Percentiles rank a stretch among this genome's conserved stretches.
phyloP scores from a whole-genome alignment of 1,139 yeast genomes.

The Sugiyamaella grinbergsii region DNA sequence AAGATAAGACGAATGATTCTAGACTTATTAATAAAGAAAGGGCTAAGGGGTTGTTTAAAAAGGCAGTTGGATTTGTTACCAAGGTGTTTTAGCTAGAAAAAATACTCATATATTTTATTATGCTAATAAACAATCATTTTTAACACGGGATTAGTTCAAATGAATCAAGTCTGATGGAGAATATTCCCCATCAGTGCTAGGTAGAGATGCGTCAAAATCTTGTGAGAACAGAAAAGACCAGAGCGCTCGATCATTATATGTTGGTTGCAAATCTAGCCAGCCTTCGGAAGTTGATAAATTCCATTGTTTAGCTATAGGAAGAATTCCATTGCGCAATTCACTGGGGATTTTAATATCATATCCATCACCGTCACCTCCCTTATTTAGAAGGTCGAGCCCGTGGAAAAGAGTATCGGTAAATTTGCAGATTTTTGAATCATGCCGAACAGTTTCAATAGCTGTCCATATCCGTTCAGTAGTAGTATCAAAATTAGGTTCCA shows the following conservation, averaged over 20 bases:
- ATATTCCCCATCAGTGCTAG: slow-evolving; percentile 3
- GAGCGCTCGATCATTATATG: slow-evolving; percentile 4
- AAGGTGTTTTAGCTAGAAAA: no score
- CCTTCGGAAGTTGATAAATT: not conserved
- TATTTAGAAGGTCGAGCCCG: slow-evolving; percentile 17
- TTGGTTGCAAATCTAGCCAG: slow-evolving; percentile 10
- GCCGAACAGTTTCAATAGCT: slow-evolving; percentile 14
- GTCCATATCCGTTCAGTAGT: slow-evolving; percentile 7
- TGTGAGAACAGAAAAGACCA: slow-evolving; percentile 11
- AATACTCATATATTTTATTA: no score
- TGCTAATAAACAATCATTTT: no score
- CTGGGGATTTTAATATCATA: slow-evolving; percentile 13
- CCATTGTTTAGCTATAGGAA: slow-evolving; percentile 14
- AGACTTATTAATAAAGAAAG: not conserved
- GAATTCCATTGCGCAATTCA: slow-evolving; percentile 16
- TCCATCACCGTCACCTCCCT: slow-evolving; percentile 4
- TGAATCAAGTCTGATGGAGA: slow-evolving; percentile 2
- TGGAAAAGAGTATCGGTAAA: slow-evolving; percentile 12
- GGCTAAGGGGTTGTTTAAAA: no score
- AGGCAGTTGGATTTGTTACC: no score
- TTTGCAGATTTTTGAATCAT: slow-evolving; percentile 14
- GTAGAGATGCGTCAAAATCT: slow-evolving; percentile 3
- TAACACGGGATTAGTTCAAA: slow-evolving; percentile 1
- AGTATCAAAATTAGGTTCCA: slow-evolving; percentile 14
- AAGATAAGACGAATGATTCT: no score